Percentiles rank a stretch among this genome's conserved stretches.
Evolutionary conservation across 495 filamentous ascomycete genomes (phyloP).

Genomic region (Collariella sp.): DNA sequence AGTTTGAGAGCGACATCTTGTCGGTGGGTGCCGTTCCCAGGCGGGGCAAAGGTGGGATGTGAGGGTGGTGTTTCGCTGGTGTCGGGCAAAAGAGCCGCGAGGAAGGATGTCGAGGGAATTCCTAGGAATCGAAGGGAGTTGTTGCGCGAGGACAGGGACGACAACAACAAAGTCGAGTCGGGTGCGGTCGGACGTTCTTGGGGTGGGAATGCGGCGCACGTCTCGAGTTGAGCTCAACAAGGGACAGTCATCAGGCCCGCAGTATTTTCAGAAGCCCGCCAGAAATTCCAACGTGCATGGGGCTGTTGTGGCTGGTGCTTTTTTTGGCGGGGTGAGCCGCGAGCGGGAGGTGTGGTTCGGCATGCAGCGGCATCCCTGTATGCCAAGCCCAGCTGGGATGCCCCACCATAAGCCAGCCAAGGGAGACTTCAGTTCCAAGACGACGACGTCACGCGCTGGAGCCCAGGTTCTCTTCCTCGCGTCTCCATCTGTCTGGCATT

Average conservation of each 20-base stretch:
- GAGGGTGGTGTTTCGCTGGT: background rate
- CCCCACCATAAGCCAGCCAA: constrained; percentile 5
- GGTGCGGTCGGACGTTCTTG: background rate
- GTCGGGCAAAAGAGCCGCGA: constrained; percentile 2
- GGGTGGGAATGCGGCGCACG: background rate
- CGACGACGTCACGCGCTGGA: constrained; percentile 6
- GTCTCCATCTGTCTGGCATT: background rate
- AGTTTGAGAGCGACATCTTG: constrained; percentile 95
- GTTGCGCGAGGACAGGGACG: background rate
- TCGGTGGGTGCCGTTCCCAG: constrained; percentile 23
- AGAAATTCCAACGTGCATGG: constrained; percentile 22
- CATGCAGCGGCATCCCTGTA: background rate
- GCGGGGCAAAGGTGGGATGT: constrained; percentile 15
- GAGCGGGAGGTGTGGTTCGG: background rate
- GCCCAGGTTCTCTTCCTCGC: background rate
- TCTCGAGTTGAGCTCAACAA: constrained; percentile 13
- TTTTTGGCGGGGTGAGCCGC: constrained; percentile 5
- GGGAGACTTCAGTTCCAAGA: constrained; percentile 1
- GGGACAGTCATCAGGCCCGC: constrained; percentile 21
- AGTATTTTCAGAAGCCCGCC: constrained; percentile 22
- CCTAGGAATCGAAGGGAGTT: background rate
- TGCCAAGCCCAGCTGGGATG: background rate
- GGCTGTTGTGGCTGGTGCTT: constrained; percentile 23
- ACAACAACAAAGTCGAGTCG: constrained; percentile 5
- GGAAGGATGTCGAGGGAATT: background rate